These are phyloP conservation scores for Odontarrhena argentea DNA, from an alignment of 345 rosid species.

Conservation along the genomic window DNA sequence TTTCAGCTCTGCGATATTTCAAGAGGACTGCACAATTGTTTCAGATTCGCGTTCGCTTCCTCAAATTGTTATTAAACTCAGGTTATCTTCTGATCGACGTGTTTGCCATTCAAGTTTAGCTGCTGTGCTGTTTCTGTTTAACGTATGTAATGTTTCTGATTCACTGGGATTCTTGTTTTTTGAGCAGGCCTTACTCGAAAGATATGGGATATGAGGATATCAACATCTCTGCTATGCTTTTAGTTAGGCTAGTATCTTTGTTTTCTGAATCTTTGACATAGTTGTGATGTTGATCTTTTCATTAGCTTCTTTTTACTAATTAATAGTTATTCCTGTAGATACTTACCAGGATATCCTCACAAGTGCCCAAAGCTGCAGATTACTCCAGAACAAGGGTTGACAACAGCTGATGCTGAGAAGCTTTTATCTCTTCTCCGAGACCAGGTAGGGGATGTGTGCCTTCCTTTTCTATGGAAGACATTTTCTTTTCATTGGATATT, in stretches of 20 bases:
- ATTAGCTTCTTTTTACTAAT: conserved; percentile 5
- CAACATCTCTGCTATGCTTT: conserved; percentile 77
- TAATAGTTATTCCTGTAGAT: conserved; percentile 48
- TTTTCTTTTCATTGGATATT: conserved; percentile 19
- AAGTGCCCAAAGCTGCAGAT: conserved; percentile 85
- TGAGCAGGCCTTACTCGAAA: conserved; percentile 87
- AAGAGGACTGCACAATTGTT: conserved; percentile 80
- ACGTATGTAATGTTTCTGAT: conserved; percentile 31
- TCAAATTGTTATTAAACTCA: conserved; percentile 71
- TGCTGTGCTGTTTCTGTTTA: conserved; percentile 18
- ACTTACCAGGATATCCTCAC: conserved; percentile 95
- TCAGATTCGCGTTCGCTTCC: conserved; percentile 53
- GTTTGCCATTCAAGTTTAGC: conserved; percentile 28
- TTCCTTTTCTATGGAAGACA: neutral
- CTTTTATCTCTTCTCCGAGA: conserved; percentile 84
- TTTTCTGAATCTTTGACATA: conserved; percentile 17
- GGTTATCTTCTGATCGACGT: conserved; percentile 48
- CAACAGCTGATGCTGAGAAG: conserved; percentile 64
- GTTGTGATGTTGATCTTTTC: conserved; percentile 10
- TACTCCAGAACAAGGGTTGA: conserved; percentile 80
- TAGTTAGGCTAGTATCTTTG: conserved; percentile 59
- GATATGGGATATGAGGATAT: conserved; percentile 87
- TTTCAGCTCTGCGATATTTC: conserved; percentile 79
- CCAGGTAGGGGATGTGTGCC: conserved; percentile 54
- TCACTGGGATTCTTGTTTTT: conserved; percentile 28